A percentile compares a stretch with the other conserved stretches of the same genome.
phyloP scores from a whole-genome alignment of 1,139 yeast genomes.

The Pichia sp. region DNA sequence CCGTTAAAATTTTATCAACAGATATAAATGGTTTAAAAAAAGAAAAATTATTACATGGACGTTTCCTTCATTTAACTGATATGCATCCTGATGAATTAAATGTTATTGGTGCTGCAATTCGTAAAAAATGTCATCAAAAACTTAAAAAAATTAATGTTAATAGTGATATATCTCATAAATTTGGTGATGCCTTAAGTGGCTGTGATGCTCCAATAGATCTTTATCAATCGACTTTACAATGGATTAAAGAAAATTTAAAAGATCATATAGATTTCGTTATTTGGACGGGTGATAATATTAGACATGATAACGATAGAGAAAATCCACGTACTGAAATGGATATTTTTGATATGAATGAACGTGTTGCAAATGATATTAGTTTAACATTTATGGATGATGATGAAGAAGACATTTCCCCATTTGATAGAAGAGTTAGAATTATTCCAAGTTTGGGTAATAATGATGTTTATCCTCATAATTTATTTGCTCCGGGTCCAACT shows the following conservation, averaged over 20 bases:
- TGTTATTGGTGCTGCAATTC: conserved; percentile 44
- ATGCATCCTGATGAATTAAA: conserved; percentile 80
- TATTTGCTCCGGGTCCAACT: conserved; percentile 80
- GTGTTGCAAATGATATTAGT: conserved; percentile 49
- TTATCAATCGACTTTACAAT: conserved; percentile 56
- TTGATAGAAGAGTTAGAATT: conserved; percentile 38
- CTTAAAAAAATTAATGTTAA: conserved; percentile 18
- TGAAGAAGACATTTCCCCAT: conserved; percentile 37
- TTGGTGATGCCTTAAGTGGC: conserved; percentile 70
- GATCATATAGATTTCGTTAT: conserved; percentile 79
- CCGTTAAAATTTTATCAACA: conserved; percentile 20
- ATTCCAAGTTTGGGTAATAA: conserved; percentile 78
- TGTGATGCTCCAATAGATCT: conserved; percentile 63
- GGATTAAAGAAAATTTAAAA: conserved; percentile 56
- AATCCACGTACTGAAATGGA: conserved; percentile 65
- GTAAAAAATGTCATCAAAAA: conserved; percentile 51
- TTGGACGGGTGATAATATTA: conserved; percentile 87
- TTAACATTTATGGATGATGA: conserved; percentile 43
- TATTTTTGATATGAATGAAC: conserved; percentile 63
- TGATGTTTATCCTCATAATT: conserved; percentile 83
- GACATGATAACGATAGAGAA: conserved; percentile 76
- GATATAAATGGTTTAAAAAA: conserved; percentile 6
- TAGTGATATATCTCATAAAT: conserved; percentile 44
- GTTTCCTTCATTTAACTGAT: conserved; percentile 80
- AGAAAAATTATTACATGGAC: conserved; percentile 41